Evolutionary conservation across 108 stramenopile species (phyloP), one percentile per base, ranked within the genome.

Genomic region (Nitzschia palea): DNA sequence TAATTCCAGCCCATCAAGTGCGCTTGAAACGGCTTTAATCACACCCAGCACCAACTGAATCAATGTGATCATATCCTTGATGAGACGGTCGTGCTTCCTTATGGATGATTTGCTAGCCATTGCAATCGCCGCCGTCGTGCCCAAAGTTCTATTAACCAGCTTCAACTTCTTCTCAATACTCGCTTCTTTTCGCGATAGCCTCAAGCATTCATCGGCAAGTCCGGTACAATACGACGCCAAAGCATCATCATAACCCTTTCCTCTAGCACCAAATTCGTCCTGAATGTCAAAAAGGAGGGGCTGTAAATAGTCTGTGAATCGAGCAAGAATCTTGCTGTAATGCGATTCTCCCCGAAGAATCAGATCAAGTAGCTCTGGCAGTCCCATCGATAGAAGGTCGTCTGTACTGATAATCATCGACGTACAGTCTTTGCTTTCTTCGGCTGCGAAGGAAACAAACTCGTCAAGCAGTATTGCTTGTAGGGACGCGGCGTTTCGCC

Each of bases 41-140:
- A 68, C 52, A 15, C 28, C 2, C 20, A 76, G n/a, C 17, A 73
- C 62, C 42, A 83, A 35, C 14, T 45, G 18, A 45, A 74, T 62
- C 26, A 79, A 28, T 20, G 3, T 32, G 25, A 23, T 5, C 42
- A 53, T 65, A 35, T 72, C 65, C 44, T 56, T 71, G 65, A 83
- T 72, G 20, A 83, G 20, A 26, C 80, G 69, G 14, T 55, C 44
- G 15, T 52, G 12, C 57, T 65, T 62, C 12, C 53, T 44, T 4
- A 78, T 45, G 8, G 80, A 66, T n/a, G 73, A 33, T 40, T 55
- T 57, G 60, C 78, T 79, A 30, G 40, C 44, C 20, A 50, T 62
- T 5, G 71, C 78, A 62, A 79, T 65, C 1, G 62, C 67, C 29
- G 57, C 50, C 44, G 43, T 60, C 15, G 45, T 60, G 9, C 31